Base-by-base conservation (phyloP, 106 monocot genomes). In the Agapanthus africanus region DNA sequence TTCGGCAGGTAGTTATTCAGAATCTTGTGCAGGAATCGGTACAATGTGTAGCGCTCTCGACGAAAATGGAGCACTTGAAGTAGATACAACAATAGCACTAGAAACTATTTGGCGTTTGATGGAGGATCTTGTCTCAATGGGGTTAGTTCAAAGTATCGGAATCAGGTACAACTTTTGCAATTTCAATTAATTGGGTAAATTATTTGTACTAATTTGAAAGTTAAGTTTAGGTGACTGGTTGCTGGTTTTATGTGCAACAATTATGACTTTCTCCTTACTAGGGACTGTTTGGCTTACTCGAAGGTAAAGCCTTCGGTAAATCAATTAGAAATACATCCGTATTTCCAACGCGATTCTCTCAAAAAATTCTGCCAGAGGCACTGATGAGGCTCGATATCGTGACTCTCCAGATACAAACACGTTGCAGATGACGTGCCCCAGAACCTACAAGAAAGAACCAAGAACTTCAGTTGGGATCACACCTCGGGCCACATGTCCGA, bases 71-170 rank as follows among this genome's bases (percentile, higher is more conserved):
- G 78, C 91, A 22, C 72, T 97, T 34, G 91, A 91, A 59, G 91
- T 95, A 34, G 91, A 97, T 61, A 91, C 88, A 28, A 86, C 88
- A n/a, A 88, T 97, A 80, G 84, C 95, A 21, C 28, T 97, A 51
- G 95, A 97, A 80, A 88, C 95, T 59, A 97, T 91, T 15, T 97
- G 95, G 95, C 95, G 86, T 80, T 85, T 81, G 27, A 91, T 97
- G 95, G 95, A 97, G 73, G 84, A 87, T 31, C 88, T 97, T 74
- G 95, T 97, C 52, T 80, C 78, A n/a, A 69, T 69, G 77, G 88
- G 91, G 40, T 42, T 91, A 66, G 88, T 77, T 54, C 88, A 86
- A 42, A 89, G 91, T 78, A 97, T 97, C 71, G 95, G 91, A 50
- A 91, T 97, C 49, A 97, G 95, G 95, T 91, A 73, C 51, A 36